A percentile compares a stretch with the other conserved stretches of the same genome.
phyloP scores from a whole-genome alignment of 176 grass and related monocot species.

The Oryza officinalis region DNA sequence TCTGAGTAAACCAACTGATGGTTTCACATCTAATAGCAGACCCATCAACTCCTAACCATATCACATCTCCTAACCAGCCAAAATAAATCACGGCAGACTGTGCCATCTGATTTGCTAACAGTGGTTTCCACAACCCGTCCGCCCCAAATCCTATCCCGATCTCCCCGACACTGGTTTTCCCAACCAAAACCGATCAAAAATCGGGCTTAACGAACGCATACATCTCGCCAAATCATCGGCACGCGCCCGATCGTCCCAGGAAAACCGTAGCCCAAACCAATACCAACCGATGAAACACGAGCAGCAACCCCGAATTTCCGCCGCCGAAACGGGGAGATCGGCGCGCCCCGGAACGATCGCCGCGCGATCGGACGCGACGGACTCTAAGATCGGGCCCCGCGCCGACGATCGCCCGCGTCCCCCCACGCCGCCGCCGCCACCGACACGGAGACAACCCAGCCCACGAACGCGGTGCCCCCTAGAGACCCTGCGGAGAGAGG shows the following conservation, averaged over 20 bases:
- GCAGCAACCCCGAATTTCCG: slow-evolving; percentile 6
- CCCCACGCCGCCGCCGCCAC: slow-evolving; percentile 11
- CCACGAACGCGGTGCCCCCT: neutral
- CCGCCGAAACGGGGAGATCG: slow-evolving; percentile 50
- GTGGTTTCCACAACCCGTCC: neutral
- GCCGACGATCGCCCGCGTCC: slow-evolving; percentile 42
- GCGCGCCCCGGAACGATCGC: slow-evolving; percentile 34
- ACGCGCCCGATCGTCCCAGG: neutral
- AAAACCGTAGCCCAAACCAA: slow-evolving; percentile 21
- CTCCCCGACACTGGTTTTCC: slow-evolving; percentile 7
- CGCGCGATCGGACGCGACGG: slow-evolving; percentile 37
- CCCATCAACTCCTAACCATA: neutral
- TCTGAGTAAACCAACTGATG: neutral
- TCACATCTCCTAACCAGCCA: neutral
- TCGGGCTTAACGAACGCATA: neutral
- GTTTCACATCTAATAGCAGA: neutral
- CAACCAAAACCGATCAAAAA: slow-evolving; percentile 25
- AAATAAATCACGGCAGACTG: slow-evolving; percentile 16
- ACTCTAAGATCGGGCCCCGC: slow-evolving; percentile 33
- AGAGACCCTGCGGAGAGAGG: slow-evolving; percentile 7
- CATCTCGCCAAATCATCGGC: neutral
- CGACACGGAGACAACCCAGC: slow-evolving; percentile 25
- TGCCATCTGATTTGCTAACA: slow-evolving; percentile 22
- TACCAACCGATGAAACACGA: neutral
- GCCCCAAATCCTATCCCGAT: slow-evolving; percentile 52